Evolutionary conservation across 2,329 filamentous ascomycete species (phyloP).

Genomic region (Amphichorda felina): DNA sequence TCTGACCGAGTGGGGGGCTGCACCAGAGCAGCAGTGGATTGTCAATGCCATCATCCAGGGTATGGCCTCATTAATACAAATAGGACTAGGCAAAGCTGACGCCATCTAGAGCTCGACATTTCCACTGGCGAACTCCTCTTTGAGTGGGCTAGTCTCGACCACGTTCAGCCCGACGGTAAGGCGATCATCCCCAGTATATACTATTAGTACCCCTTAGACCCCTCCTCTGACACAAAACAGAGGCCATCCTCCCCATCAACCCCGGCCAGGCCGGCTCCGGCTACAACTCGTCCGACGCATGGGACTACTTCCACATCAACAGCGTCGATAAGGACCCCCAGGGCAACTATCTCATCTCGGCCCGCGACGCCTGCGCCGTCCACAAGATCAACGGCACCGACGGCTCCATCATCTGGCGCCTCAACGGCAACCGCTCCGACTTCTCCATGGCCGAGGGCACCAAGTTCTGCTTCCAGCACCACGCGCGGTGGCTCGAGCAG

Average conservation of each 20-base stretch:
- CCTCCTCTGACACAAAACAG: no score
- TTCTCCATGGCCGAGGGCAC: constrained; percentile 21
- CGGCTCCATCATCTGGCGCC: constrained; percentile 38
- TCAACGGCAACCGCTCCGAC: constrained; percentile 33
- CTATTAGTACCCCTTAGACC: no score
- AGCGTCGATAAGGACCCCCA: constrained; percentile 37
- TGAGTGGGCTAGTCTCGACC: constrained; percentile 24
- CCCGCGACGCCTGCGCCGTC: constrained; percentile 33
- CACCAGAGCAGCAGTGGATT: constrained; percentile 39
- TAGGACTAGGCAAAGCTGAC: not conserved
- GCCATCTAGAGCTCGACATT: constrained; percentile 30
- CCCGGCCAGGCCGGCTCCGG: constrained; percentile 24
- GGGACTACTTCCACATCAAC: constrained; percentile 49
- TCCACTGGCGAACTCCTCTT: constrained; percentile 36
- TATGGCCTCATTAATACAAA: constrained; percentile 16
- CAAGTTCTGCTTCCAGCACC: constrained; percentile 39
- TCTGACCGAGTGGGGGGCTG: constrained; percentile 31
- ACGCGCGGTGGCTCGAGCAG: constrained; percentile 30
- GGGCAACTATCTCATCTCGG: constrained; percentile 41
- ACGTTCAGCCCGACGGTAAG: constrained; percentile 12
- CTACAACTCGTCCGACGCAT: constrained; percentile 21
- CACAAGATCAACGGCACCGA: constrained; percentile 33
- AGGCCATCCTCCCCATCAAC: constrained; percentile 31
- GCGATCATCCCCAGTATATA: constrained; percentile 3
- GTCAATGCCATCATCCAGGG: constrained; percentile 42